phyloP scores from a whole-genome alignment of 129 eudicot species.

The Flaveria sonorensis region DNA sequence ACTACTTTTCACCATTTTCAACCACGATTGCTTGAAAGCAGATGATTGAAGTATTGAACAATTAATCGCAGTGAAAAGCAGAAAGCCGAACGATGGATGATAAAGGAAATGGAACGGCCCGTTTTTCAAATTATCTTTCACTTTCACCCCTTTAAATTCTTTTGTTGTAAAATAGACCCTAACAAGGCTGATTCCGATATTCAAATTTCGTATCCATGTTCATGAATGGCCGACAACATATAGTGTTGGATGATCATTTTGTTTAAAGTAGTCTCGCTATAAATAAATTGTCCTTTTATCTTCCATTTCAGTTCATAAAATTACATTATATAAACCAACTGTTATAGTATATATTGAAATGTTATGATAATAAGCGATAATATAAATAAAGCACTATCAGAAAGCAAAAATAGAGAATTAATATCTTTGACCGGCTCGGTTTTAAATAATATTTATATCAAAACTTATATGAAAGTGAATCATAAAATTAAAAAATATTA shows the following conservation, averaged over 20 bases:
- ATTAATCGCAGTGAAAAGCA: conserved; percentile 18
- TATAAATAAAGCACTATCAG: too few relatives aligned
- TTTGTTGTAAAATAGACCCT: neutral
- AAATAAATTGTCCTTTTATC: too few relatives aligned
- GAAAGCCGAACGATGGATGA: conserved; percentile 26
- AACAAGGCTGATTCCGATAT: neutral
- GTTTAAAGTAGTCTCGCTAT: neutral
- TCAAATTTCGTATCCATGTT: conserved; percentile 9
- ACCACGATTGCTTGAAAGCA: neutral
- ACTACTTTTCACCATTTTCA: conserved; percentile 38
- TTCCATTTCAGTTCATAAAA: too few relatives aligned
- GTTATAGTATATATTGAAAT: too few relatives aligned
- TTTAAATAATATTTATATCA: too few relatives aligned
- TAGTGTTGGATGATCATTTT: conserved; percentile 6
- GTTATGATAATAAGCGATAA: too few relatives aligned
- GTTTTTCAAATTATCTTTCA: conserved; percentile 30
- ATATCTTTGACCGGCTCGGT: too few relatives aligned
- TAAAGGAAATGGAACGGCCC: conserved; percentile 32
- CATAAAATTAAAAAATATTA: too few relatives aligned
- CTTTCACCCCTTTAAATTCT: neutral
- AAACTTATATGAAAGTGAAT: too few relatives aligned
- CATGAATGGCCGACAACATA: conserved; percentile 1
- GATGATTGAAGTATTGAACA: conserved; percentile 7
- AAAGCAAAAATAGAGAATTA: too few relatives aligned
- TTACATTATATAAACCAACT: too few relatives aligned